A percentile compares a stretch with the other conserved stretches of the same genome.
phyloP scores from a whole-genome alignment of 441 rosid genomes.

The Isatis lusitanica region DNA sequence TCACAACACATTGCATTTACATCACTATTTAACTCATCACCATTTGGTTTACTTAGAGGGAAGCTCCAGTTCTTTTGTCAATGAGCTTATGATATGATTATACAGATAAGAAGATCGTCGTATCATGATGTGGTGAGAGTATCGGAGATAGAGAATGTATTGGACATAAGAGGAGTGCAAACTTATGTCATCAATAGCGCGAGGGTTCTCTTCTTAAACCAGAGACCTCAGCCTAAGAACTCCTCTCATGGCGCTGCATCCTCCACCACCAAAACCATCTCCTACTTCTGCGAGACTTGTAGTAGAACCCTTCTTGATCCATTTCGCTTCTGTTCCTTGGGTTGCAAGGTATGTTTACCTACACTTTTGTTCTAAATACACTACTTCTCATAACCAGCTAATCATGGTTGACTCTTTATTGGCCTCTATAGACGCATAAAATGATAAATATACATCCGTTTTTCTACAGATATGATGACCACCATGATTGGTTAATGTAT shows the following conservation, averaged over 20 bases:
- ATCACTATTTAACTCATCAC: constrained; percentile 3
- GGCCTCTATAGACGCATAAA: too few species aligned
- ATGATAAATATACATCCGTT: too few species aligned
- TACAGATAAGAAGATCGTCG: constrained; percentile 81
- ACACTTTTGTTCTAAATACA: background rate
- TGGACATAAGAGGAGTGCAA: constrained; percentile 78
- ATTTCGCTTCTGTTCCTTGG: constrained; percentile 87
- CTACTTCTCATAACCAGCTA: too few species aligned
- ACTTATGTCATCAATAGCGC: constrained; percentile 89
- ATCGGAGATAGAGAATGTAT: constrained; percentile 58
- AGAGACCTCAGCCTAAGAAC: constrained; percentile 76
- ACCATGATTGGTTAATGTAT: background rate
- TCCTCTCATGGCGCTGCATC: constrained; percentile 27
- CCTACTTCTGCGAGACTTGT: constrained; percentile 71
- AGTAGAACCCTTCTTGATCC: constrained; percentile 74
- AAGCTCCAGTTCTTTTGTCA: background rate
- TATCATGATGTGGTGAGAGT: constrained; percentile 89
- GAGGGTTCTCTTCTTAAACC: constrained; percentile 70
- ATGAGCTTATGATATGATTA: background rate
- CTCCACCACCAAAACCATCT: constrained; percentile 40
- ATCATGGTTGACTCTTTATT: background rate
- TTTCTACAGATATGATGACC: background rate
- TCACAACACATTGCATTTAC: background rate
- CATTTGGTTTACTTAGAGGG: background rate
- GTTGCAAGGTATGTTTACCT: constrained; percentile 90